Base-by-base conservation (phyloP, 1,284 basidiomycete genomes). In the Inonotus hispidus region DNA sequence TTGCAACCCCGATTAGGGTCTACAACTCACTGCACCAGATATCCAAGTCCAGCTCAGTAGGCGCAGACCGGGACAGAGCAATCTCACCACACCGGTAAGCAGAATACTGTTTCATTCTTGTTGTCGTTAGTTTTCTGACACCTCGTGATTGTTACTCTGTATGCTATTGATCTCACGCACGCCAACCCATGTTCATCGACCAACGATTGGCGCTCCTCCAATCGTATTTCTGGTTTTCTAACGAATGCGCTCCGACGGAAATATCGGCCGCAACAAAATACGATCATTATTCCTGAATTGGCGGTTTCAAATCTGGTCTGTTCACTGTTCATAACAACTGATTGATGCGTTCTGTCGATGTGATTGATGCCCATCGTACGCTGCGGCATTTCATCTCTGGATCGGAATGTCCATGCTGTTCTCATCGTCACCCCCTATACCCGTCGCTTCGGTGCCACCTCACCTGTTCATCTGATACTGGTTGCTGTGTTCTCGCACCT, bases 1-100 rank as follows among this genome's bases (percentile, higher is more conserved):
- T n/a, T 21, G 7, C n/a, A 21, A 47, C 29, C 13, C 14, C 19
- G 39, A n/a, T n/a, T 37, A 96, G 92, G 96, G 97, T 19, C 78
- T 99, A 50, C 79, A 84, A 64, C 81, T 99, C 61, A 82, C 84
- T 25, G 80, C 91, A 53, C 77, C 84, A 66, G 95, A 99, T 72
- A 88, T 99, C 62, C 97, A 99, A 74, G 77, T 82, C 16, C 97
- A 99, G 74, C 83, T 99, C 25, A 95, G 88, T 67, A 84, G 97
- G 58, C 81, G 97, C 63, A 78, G 97, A 63, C 97, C 97, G 1
- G 97, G 97, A 11, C 97, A 99, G 79, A 95, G 91, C 74, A 89
- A 95, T 69, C 85, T 99, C 62, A 98, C 97, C 49, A 99, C 97
- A 29, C 95, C 96, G 14, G 93, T 92, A 66, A 67, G 92, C 77